phyloP scores from a whole-genome alignment of 83 land plant species.

The Picea mariana region DNA sequence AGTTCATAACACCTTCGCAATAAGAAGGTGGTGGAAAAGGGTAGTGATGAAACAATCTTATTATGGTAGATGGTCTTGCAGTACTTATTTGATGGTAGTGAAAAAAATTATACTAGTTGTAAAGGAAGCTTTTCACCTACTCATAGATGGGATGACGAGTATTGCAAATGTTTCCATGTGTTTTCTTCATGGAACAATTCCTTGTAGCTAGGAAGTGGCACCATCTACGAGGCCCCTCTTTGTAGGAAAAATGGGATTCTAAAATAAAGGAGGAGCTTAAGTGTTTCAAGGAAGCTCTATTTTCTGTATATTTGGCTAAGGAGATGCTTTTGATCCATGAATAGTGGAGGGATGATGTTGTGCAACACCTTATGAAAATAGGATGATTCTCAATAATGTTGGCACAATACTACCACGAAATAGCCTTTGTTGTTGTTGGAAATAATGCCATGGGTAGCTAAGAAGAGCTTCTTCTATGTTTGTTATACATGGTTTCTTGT shows the following conservation, averaged over 20 bases:
- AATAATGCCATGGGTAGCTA: constrained; percentile 57
- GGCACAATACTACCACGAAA: constrained; percentile 72
- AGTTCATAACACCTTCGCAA: constrained; percentile 1
- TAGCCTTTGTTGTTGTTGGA: constrained; percentile 77
- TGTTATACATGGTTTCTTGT: neutral
- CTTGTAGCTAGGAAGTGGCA: neutral
- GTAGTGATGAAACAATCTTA: constrained; percentile 17
- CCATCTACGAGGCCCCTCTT: neutral
- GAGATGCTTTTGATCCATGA: constrained; percentile 66
- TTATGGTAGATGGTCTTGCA: constrained; percentile 49
- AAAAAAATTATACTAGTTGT: neutral
- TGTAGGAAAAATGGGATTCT: constrained; percentile 15
- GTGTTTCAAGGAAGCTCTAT: constrained; percentile 45
- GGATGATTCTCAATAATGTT: constrained; percentile 58
- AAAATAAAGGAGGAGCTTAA: constrained; percentile 43
- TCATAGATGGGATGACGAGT: constrained; percentile 14
- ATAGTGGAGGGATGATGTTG: constrained; percentile 62
- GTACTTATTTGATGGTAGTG: constrained; percentile 28
- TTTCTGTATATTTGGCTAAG: constrained; percentile 66
- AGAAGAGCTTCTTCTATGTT: constrained; percentile 69
- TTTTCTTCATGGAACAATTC: constrained; percentile 9
- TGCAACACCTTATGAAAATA: constrained; percentile 40
- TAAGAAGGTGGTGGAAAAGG: constrained; percentile 6
- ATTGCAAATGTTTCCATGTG: constrained; percentile 2
- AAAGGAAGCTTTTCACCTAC: constrained; percentile 10